phyloP scores from a whole-genome alignment of 108 stramenopile species.

The Nitzschia inconspicua region DNA sequence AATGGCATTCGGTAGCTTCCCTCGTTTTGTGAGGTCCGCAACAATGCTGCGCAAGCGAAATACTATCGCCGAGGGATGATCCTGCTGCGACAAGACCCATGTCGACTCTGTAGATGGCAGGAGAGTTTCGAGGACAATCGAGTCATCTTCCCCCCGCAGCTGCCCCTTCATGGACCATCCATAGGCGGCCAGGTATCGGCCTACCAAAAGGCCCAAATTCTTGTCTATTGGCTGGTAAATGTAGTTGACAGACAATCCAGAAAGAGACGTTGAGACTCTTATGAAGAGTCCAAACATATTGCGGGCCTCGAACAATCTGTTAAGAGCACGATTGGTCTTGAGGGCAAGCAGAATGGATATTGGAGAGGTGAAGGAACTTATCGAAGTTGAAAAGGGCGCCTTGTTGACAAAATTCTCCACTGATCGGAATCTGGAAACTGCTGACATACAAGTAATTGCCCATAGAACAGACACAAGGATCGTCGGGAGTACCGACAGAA shows the following conservation, averaged over 20 bases:
- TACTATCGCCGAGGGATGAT: constrained; percentile 22
- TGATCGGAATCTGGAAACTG: background rate
- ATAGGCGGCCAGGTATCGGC: constrained; percentile 28
- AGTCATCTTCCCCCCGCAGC: constrained; percentile 31
- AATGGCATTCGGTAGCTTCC: constrained; percentile 15
- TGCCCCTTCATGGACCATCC: constrained; percentile 34
- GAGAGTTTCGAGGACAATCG: constrained; percentile 11
- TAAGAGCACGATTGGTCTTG: constrained; percentile 29
- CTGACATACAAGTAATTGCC: constrained; percentile 11
- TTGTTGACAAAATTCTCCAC: background rate
- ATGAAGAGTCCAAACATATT: constrained; percentile 16
- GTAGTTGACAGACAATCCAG: constrained; percentile 23
- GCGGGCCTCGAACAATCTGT: constrained; percentile 29
- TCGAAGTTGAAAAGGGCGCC: constrained; percentile 7
- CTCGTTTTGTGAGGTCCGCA: background rate
- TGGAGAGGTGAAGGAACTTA: constrained; percentile 26
- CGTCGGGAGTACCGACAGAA: constrained; percentile 24
- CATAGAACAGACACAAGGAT: constrained; percentile 10
- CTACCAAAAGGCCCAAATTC: constrained; percentile 18
- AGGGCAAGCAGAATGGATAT: constrained; percentile 39
- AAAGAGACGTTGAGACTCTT: constrained; percentile 6
- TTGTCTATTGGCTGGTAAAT: constrained; percentile 7
- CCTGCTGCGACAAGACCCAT: constrained; percentile 12
- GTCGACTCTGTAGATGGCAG: constrained; percentile 22
- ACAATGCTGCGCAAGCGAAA: constrained; percentile 19